Evolutionary conservation across 78 protist species (phyloP), one percentile per base, ranked within the genome.

Genomic region (Cyanophora paradoxa): DNA sequence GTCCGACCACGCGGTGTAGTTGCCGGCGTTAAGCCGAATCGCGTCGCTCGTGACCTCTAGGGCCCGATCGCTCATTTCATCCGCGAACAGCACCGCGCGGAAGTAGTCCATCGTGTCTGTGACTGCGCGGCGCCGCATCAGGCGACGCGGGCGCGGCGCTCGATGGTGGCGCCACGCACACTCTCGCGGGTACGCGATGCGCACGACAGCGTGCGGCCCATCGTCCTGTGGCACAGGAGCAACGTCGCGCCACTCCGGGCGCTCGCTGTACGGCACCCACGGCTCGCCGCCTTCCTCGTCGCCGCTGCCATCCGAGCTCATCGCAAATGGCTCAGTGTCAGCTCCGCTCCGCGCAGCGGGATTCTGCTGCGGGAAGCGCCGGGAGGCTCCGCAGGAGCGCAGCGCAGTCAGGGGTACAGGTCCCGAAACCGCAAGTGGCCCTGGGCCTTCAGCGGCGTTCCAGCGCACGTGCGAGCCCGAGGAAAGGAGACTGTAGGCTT

Each of bases 1-100:
- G n/a, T n/a, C n/a, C n/a, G n/a, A n/a, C 94, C 94, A 93, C 3
- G 82, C 91, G 2, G 89, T 89, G 79, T 88, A 93, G 70, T 93
- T 91, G 20, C 90, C 86, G 6, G 94, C 71, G 76, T 87, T 89
- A 30, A 75, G 69, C 30, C 72, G 67, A 20, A 94, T 83, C 5
- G 65, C 79, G 0, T 83, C 90, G 10, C 74, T 74, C 28, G 87
- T 85, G 33, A 92, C 41, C 28, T 42, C 66, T 24, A 86, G 48
- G 1, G 86, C 93, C 26, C 96, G 72, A 22, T 41, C 31, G 22
- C 81, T 61, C 37, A 46, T 48, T 54, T 92, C 96, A 28, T 86
- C 76, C 7, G 76, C 52, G 40, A 41, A 58, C 34, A 87, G 39
- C 7, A 91, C 70, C 22, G 94, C 94, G 31, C 96, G 75, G 66